phyloP scores from a whole-genome alignment of 305 asterid genomes.

The Solanum hybrid region DNA sequence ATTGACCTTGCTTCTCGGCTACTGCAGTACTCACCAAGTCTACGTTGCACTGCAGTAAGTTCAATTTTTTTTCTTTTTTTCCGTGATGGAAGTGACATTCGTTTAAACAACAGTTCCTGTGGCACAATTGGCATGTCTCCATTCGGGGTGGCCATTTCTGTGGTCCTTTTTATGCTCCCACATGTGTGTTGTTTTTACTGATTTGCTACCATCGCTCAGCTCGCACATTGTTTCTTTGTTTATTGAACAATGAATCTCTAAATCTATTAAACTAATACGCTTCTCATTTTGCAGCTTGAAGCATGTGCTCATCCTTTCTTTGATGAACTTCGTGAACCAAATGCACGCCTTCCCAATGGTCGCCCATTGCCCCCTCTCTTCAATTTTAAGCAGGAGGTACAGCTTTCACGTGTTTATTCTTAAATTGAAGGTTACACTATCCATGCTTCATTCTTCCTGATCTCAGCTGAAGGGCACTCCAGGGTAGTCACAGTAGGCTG shows the following conservation, averaged over 20 bases:
- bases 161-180: neutral
- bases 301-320: constrained; percentile 94
- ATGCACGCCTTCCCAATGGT: constrained; percentile 78
- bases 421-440: neutral
- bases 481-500: neutral
- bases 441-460: neutral
- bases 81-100: neutral
- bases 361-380: constrained; percentile 81
- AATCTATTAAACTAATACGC: neutral
- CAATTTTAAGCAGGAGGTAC: constrained; percentile 85
- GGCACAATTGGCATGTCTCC: neutral
- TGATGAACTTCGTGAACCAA: constrained; percentile 88
- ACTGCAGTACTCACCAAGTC: constrained; percentile 92
- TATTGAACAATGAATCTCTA: neutral
- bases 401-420: neutral
- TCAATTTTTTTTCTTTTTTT: constrained; percentile 9
- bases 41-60: constrained; percentile 90
- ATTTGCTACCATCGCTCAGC: neutral
- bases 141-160: neutral
- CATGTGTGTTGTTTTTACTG: neutral
- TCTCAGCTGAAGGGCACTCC: neutral
- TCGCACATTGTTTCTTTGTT: neutral
- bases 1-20: constrained; percentile 91
- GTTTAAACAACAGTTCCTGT: neutral
- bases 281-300: constrained; percentile 65